phyloP scores from a whole-genome alignment of 192 early-diverging fungal genomes.

The Coemansia sp. region DNA sequence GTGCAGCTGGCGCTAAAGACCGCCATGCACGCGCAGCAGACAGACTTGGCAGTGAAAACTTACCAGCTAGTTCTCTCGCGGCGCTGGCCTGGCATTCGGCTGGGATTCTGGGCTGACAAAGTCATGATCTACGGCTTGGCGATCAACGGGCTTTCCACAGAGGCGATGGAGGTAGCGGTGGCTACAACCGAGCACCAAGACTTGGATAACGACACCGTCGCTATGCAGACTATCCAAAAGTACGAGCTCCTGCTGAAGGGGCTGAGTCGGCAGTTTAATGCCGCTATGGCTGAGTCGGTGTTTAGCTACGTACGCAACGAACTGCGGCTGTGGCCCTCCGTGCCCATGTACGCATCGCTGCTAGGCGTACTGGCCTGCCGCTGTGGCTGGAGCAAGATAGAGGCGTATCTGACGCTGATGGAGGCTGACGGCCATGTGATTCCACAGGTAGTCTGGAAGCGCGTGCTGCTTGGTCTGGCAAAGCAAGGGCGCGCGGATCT shows the following conservation, averaged over 20 bases:
- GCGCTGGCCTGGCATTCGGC: conserved; percentile 16
- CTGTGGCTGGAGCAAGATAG: conserved; percentile 15
- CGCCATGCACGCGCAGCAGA: conserved; percentile 21
- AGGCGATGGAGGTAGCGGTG: conserved; percentile 34
- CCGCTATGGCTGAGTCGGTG: conserved; percentile 17
- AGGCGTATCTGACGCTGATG: conserved; percentile 27
- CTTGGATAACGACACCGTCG: conserved; percentile 6
- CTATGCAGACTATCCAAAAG: conserved; percentile 33
- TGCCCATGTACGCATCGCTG: conserved; percentile 40
- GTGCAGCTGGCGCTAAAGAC: conserved; percentile 39
- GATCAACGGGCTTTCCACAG: conserved; percentile 21
- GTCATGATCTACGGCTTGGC: conserved; percentile 49
- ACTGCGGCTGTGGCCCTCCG: conserved; percentile 26
- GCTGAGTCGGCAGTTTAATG: conserved; percentile 25
- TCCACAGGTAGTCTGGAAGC: conserved; percentile 26
- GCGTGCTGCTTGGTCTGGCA: conserved; percentile 35
- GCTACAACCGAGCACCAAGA: conserved; percentile 16
- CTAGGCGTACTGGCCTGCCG: conserved; percentile 26
- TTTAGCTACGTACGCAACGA: conserved; percentile 38
- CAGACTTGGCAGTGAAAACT: conserved; percentile 23
- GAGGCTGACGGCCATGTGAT: conserved; percentile 26
- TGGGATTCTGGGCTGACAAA: conserved; percentile 44
- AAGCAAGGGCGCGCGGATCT: conserved; percentile 25
- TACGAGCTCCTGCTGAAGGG: conserved; percentile 44
- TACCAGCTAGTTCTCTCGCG: conserved; percentile 28